Evolutionary conservation across 192 early-diverging fungal species (phyloP).

Genomic region (Spizellomyces punctatus): DNA sequence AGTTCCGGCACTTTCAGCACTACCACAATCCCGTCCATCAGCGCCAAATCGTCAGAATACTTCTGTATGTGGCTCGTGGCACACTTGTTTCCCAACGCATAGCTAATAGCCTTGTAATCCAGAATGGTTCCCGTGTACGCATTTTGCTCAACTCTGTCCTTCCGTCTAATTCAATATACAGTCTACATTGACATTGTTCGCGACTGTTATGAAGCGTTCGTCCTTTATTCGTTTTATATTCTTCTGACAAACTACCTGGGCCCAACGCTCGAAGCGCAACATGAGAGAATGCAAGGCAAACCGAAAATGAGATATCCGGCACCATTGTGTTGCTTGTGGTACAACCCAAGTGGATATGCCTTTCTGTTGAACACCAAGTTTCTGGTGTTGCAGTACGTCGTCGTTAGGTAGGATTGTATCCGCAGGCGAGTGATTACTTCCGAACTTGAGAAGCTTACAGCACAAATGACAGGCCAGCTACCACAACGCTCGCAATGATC

Average conservation of each 20-base stretch:
- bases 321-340: conserved; percentile 68
- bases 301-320: conserved; percentile 52
- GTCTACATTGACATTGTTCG: conserved; percentile 71
- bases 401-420: conserved; percentile 46
- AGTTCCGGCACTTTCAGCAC: conserved; percentile 33
- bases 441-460: no score
- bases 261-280: conserved; percentile 42
- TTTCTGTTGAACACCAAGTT: conserved; percentile 64
- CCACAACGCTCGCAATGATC: conserved; percentile 67
- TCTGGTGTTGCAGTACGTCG: conserved; percentile 75
- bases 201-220: conserved; percentile 80
- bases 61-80: conserved; percentile 38
- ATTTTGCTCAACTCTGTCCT: conserved; percentile 67
- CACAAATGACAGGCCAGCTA: conserved; percentile 43
- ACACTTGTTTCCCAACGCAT: neutral
- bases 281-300: conserved; percentile 46
- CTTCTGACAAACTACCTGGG: conserved; percentile 75
- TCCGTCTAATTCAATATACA: conserved; percentile 69
- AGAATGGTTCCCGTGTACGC: conserved; percentile 76
- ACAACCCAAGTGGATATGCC: conserved; percentile 64
- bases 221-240: conserved; percentile 72
- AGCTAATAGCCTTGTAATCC: neutral
- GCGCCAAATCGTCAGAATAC: conserved; percentile 76
- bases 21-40: conserved; percentile 64
- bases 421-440: no score